phyloP scores from a whole-genome alignment of 75 land plant species.

The Cupressus sempervirens region DNA sequence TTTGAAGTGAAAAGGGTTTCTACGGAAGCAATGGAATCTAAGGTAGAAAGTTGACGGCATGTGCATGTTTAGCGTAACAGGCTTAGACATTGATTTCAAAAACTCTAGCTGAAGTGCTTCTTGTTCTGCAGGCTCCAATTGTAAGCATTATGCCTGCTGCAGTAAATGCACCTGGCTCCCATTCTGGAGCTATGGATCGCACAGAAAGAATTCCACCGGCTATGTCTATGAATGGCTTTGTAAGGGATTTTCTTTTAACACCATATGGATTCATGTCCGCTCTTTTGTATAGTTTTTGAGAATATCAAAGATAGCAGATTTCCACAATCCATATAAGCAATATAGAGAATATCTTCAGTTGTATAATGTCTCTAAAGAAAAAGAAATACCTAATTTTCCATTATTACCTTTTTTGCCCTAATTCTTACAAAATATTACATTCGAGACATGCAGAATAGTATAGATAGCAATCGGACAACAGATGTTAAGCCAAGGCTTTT shows the following conservation, averaged over 20 bases:
- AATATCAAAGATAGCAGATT: background rate
- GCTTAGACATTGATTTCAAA: constrained; percentile 4
- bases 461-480: constrained; percentile 45
- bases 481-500: constrained; percentile 74
- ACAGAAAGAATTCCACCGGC: constrained; percentile 41
- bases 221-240: constrained; percentile 46
- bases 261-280: background rate
- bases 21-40: constrained; percentile 32
- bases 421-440: background rate
- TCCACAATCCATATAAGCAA: too few species aligned
- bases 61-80: background rate
- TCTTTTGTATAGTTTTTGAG: background rate
- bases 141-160: constrained; percentile 36
- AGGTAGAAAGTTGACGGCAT: constrained; percentile 20
- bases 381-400: background rate
- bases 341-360: background rate
- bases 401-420: background rate
- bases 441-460: constrained; percentile 35
- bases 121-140: constrained; percentile 48
- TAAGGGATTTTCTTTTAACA: constrained; percentile 3
- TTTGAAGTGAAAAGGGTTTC: constrained; percentile 41
- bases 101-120: background rate
- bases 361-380: background rate
- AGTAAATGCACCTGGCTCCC: constrained; percentile 33
- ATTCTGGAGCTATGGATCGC: constrained; percentile 34